Evolutionary conservation across 2,329 filamentous ascomycete genomes (phyloP).

Genomic region (Xenoacremonium recifei): DNA sequence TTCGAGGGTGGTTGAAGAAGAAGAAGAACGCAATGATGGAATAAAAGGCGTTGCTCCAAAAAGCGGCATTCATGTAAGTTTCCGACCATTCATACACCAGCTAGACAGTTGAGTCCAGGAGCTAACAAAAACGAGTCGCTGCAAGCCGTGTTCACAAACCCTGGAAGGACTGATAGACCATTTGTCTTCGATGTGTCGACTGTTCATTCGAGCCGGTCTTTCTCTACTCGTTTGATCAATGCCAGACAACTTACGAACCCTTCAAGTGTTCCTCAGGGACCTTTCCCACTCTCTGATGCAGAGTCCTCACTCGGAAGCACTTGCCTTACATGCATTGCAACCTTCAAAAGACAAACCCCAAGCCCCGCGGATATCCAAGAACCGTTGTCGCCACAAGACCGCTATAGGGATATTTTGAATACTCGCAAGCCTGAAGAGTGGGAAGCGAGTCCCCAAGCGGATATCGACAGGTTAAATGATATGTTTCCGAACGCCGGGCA

Average conservation of each 20-base stretch:
- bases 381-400: conserved; percentile 35
- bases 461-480: conserved; percentile 40
- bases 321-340: conserved; percentile 51
- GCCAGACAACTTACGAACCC: conserved; percentile 45
- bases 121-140: too few species aligned
- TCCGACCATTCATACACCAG: not conserved
- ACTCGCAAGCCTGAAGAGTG: conserved; percentile 38
- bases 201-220: conserved; percentile 45
- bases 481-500: conserved; percentile 35
- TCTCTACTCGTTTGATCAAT: conserved; percentile 49
- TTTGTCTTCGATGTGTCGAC: conserved; percentile 51
- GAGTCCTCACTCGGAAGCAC: conserved; percentile 37
- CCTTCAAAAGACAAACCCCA: conserved; percentile 45
- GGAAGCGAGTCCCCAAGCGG: conserved; percentile 44
- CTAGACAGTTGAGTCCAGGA: too few species aligned
- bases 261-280: conserved; percentile 33
- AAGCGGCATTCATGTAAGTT: conserved; percentile 40
- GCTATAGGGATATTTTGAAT: conserved; percentile 41
- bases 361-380: conserved; percentile 39
- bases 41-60: conserved; percentile 23
- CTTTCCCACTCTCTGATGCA: conserved; percentile 40
- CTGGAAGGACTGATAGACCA: conserved; percentile 46
- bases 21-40: conserved; percentile 21
- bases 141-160: conserved; percentile 53
- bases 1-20: conserved; percentile 30